Base-by-base conservation (phyloP, 2,329 filamentous ascomycete genomes). In the Zasmidium angulare region DNA sequence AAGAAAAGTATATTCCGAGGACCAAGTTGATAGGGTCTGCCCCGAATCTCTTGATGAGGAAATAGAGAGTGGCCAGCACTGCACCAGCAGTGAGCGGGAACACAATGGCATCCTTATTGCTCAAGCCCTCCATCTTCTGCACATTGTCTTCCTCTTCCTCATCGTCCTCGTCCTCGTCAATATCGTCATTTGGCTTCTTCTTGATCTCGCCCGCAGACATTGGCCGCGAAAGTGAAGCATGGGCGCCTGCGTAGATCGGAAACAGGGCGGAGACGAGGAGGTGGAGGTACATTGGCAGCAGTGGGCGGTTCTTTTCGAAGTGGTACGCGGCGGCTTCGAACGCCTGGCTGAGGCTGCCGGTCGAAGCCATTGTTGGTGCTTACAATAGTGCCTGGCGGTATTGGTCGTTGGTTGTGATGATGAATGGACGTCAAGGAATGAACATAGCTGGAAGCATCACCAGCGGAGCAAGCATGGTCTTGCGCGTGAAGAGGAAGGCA, bases 1-100 rank as follows among this genome's bases (percentile, higher is more conserved):
- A 75, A 2, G 89, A 90, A 76, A 96, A 93, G 78, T 98, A 97
- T 70, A 84, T 86, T 43, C 90, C 88, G 21, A 98, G 78, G 43
- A 96, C 84, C 75, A 88, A 90, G 78, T 93, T 97, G 69, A 98
- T 77, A 21, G 96, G 79, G 11, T 86, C 81, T 0, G 92, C 88
- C 69, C 96, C 90, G 56, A 97, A 84, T 84, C 89, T 95, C 73
- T 96, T 91, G 71, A 98, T 91, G 60, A 96, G 80, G 68, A 93
- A 88, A 78, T 98, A 98, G 12, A 98, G 81, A 3, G 86, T 86
- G 46, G 86, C 82, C 9, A 98, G 84, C 1, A 88, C 86, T 10
- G 80, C 70, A 1, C 87, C 91, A 4, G 92, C 93, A 56, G 92
- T 79, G 29, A 97, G 67, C 1, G 93, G 95, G 63, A 97, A 90